A percentile compares a stretch with the other conserved stretches of the same genome.
Conservation (phyloP, 2,329 filamentous ascomycete species). For the Neurospora sp. region DNA sequence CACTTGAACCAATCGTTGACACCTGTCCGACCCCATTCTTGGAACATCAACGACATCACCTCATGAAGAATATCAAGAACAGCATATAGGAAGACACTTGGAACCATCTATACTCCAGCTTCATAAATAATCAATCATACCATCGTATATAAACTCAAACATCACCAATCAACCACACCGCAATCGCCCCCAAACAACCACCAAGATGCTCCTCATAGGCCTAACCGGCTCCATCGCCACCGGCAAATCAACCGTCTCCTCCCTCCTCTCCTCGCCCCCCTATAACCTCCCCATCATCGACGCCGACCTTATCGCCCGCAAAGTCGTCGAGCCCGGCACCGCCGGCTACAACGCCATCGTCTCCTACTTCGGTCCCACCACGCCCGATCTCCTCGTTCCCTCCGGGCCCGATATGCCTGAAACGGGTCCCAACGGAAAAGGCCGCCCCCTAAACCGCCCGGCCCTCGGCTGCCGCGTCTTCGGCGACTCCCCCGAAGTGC, state of each 20-base stretch:
- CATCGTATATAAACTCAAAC: background rate
- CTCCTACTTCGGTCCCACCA: constrained; percentile 67
- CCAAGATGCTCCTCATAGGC: constrained; percentile 82
- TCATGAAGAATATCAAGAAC: background rate
- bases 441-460: constrained; percentile 72
- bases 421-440: constrained; percentile 48
- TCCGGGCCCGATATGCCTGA: constrained; percentile 40
- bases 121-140: background rate
- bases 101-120: background rate
- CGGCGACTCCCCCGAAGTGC: constrained; percentile 61
- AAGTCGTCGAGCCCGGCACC: constrained; percentile 90
- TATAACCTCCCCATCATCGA: constrained; percentile 88
- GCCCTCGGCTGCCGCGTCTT: constrained; percentile 82
- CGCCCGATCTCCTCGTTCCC: constrained; percentile 73
- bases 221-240: constrained; percentile 96
- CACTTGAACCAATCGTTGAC: background rate
- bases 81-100: background rate
- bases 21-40: background rate
- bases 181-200: background rate
- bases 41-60: background rate
- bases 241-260: constrained; percentile 92
- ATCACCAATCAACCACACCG: background rate
- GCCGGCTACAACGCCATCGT: constrained; percentile 76
- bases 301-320: constrained; percentile 82
- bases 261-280: constrained; percentile 67